phyloP scores from a whole-genome alignment of 2,329 filamentous ascomycete genomes.

The Cladorrhinum sp. region DNA sequence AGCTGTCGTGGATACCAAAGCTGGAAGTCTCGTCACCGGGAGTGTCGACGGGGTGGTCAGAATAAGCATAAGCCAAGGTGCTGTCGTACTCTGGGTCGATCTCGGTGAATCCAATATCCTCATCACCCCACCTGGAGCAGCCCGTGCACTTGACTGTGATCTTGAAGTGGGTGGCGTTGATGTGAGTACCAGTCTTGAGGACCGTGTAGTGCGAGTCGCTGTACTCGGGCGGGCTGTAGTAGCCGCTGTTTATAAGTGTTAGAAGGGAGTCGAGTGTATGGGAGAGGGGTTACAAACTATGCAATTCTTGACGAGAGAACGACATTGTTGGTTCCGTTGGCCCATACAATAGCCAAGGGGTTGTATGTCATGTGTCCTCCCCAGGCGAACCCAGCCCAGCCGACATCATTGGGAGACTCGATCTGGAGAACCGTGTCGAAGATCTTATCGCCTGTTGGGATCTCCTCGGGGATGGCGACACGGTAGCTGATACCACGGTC shows the following conservation, averaged over 20 bases:
- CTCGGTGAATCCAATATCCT: conserved; percentile 36
- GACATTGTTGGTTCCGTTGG: conserved; percentile 38
- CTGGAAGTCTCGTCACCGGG: conserved; percentile 35
- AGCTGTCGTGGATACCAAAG: conserved; percentile 43
- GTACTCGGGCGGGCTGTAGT: conserved; percentile 34
- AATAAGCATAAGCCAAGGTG: conserved; percentile 41
- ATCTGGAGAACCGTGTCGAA: conserved; percentile 40
- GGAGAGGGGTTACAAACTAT: conserved; percentile 35
- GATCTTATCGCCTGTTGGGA: conserved; percentile 25
- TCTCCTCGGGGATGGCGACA: conserved; percentile 35
- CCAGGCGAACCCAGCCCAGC: conserved; percentile 49
- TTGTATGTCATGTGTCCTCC: conserved; percentile 49
- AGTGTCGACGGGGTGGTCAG: conserved; percentile 36
- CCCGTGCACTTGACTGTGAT: conserved; percentile 40
- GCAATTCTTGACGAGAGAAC: conserved; percentile 44
- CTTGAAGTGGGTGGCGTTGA: conserved; percentile 42
- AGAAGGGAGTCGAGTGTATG: neutral
- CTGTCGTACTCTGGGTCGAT: conserved; percentile 38
- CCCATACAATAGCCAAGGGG: conserved; percentile 45
- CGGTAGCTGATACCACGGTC: conserved; percentile 37
- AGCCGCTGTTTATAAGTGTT: conserved; percentile 30
- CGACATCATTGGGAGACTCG: conserved; percentile 40
- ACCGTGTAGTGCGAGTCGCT: conserved; percentile 32
- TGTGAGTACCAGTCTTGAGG: conserved; percentile 36
- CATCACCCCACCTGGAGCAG: conserved; percentile 42